Percentiles rank a stretch among this genome's conserved stretches.
Conservation (phyloP, 2,329 filamentous ascomycete species). For the Bipolaris zeicola region DNA sequence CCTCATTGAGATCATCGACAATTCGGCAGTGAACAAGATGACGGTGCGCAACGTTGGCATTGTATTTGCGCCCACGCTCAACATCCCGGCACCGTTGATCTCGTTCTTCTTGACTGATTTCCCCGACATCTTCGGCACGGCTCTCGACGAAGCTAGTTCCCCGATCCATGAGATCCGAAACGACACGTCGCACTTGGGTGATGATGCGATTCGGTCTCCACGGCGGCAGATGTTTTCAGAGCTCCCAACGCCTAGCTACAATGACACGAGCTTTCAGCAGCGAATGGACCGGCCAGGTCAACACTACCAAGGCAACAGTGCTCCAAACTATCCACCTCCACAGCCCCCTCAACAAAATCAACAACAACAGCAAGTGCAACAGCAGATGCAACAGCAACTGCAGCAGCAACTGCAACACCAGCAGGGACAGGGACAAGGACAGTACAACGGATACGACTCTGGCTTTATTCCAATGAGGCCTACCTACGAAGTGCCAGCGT, state of each 20-base stretch:
- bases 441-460: constrained; percentile 51
- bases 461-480: constrained; percentile 60
- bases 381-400: constrained; percentile 23
- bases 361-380: constrained; percentile 30
- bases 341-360: constrained; percentile 33
- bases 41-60: constrained; percentile 95
- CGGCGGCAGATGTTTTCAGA: constrained; percentile 70
- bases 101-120: constrained; percentile 93
- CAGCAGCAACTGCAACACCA: constrained; percentile 13
- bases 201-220: constrained; percentile 67
- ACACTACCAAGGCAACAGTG: constrained; percentile 23
- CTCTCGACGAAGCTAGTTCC: constrained; percentile 61
- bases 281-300: constrained; percentile 35
- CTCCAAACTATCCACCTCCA: constrained; percentile 35
- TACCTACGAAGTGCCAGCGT: constrained; percentile 51
- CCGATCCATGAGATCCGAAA: constrained; percentile 55
- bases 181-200: constrained; percentile 49
- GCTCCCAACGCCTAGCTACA: constrained; percentile 67
- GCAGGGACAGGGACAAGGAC: constrained; percentile 4
- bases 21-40: constrained; percentile 94
- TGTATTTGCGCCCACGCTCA: constrained; percentile 95
- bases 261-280: constrained; percentile 59
- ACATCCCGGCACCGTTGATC: constrained; percentile 94
- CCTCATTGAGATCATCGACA: constrained; percentile 89
- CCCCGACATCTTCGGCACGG: constrained; percentile 78